These are phyloP conservation scores for Cryphonectria radicalis DNA, from an alignment of 2,329 filamentous ascomycete genomes.

Conservation along the genomic window DNA sequence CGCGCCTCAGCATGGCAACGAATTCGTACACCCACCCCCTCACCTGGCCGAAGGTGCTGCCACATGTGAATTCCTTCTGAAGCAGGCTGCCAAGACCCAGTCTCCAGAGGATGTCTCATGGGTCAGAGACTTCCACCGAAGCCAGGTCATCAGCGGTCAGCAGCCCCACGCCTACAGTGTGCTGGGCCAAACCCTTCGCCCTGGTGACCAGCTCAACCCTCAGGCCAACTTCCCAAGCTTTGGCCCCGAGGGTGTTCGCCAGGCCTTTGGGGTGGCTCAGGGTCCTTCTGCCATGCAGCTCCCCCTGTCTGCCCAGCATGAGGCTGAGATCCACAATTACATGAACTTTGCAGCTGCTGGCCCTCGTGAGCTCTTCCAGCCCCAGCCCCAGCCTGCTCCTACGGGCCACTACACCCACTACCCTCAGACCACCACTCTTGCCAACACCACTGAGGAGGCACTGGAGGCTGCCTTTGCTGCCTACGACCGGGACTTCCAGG, in stretches of 20 bases:
- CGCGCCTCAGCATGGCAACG: slow-evolving; percentile 2
- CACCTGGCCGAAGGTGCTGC: background rate
- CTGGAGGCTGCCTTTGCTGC: slow-evolving; percentile 37
- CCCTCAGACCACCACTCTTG: slow-evolving; percentile 27
- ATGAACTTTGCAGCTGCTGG: slow-evolving; percentile 1
- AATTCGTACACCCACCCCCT: background rate
- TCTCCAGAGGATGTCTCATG: background rate
- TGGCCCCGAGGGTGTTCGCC: background rate
- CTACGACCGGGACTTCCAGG: slow-evolving; percentile 36
- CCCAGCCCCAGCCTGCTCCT: background rate
- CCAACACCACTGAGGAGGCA: slow-evolving; percentile 32
- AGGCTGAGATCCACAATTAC: background rate
- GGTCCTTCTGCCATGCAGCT: background rate
- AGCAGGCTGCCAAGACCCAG: background rate
- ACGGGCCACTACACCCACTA: slow-evolving; percentile 19
- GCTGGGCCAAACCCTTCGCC: background rate
- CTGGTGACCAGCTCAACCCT: slow-evolving; percentile 1
- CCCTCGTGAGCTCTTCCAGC: slow-evolving; percentile 10
- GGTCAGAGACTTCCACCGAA: background rate
- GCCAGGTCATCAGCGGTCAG: background rate
- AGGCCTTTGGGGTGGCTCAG: background rate
- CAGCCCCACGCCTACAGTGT: background rate
- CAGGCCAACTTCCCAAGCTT: background rate
- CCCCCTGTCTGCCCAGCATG: background rate
- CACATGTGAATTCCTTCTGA: too few relatives aligned